Evolutionary conservation across 2,329 filamentous ascomycete genomes (phyloP), one percentile per base, ranked within the genome.

Genomic region (Penicillium corylophilum): DNA sequence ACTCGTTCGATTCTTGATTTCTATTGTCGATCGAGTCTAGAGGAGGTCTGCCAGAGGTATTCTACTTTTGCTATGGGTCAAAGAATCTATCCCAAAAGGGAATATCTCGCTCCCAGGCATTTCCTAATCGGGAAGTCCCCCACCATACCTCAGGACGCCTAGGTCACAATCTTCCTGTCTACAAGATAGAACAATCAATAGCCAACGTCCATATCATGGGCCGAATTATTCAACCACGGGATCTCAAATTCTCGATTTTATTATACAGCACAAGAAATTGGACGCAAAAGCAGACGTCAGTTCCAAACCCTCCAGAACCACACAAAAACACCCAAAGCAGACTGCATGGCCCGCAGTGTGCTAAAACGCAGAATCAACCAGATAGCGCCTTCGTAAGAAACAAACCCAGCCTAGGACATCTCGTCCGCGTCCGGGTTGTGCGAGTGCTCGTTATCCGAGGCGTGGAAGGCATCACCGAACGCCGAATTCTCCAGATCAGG

Each of bases 391-490:
- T 55, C 45, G 28, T 53, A 50, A 10, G 51, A 50, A 31, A 38
- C 31, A 50, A 16, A 42, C 18, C 24, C 20, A 36, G n/a, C 38
- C 55, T 58, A 74, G 26, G 71, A 65, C 60, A 75, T 73, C 18
- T 74, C 72, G 44, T 74, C 72, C 4, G 66, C 64, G 41, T 75
- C 71, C 36, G 66, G 71, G 51, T 72, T 64, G 53, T 74, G 68
- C n/a, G 62, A 68, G 54, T 70, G 64, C 50, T 76, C 71, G 51
- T 74, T 73, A 55, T 80, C 77, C 42, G 78, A 78, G 15, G 76
- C 77, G 57, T 91, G 88, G 71, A 93, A 90, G 0, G 89, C 89
- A 62, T 94, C 88, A 2, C 88, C 89, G 74, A 94, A 94, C 1
- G 88, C 89, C 31, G 86, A 90, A 64, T 91, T 87, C 42, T 90